These are phyloP conservation scores for Mucuna pruriens DNA, from an alignment of 306 rosid species.

Conservation along the genomic window DNA sequence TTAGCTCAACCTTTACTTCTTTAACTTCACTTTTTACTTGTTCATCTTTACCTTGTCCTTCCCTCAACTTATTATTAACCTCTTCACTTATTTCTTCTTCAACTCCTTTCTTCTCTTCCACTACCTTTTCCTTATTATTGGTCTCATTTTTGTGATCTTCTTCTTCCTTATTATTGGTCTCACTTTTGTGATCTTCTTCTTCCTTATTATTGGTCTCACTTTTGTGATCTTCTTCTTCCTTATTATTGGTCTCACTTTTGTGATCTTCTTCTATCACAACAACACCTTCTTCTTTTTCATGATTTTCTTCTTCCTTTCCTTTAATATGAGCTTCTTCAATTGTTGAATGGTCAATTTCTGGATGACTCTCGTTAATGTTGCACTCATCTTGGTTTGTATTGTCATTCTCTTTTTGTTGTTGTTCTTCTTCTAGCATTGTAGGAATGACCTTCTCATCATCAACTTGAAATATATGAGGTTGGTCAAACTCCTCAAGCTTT, in stretches of 20 bases:
- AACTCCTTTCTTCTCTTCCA: constrained; percentile 28
- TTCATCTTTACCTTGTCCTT: constrained; percentile 37
- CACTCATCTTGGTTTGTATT: constrained; percentile 32
- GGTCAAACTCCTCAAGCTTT: constrained; percentile 31
- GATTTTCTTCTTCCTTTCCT: constrained; percentile 38
- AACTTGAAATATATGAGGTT: constrained; percentile 3
- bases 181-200: constrained; percentile 37
- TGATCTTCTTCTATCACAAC: constrained; percentile 25
- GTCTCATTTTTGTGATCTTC: constrained; percentile 38
- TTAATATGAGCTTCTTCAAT: constrained; percentile 35
- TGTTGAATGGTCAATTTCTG: constrained; percentile 36
- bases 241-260: constrained; percentile 25
- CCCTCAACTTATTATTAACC: background rate
- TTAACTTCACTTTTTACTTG: constrained; percentile 26
- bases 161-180: constrained; percentile 28
- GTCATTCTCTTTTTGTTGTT: constrained; percentile 33
- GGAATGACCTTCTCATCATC: constrained; percentile 41
- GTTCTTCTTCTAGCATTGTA: constrained; percentile 33
- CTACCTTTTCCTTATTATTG: background rate
- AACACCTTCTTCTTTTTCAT: constrained; percentile 23
- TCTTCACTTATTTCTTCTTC: constrained; percentile 37
- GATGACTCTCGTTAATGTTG: background rate
- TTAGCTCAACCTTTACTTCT: constrained; percentile 30
- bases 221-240: constrained; percentile 33
- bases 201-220: constrained; percentile 27